Evolutionary conservation across 768 basidiomycete genomes (phyloP), one percentile per base, ranked within the genome.

Genomic region (Boletus tomentosulus): DNA sequence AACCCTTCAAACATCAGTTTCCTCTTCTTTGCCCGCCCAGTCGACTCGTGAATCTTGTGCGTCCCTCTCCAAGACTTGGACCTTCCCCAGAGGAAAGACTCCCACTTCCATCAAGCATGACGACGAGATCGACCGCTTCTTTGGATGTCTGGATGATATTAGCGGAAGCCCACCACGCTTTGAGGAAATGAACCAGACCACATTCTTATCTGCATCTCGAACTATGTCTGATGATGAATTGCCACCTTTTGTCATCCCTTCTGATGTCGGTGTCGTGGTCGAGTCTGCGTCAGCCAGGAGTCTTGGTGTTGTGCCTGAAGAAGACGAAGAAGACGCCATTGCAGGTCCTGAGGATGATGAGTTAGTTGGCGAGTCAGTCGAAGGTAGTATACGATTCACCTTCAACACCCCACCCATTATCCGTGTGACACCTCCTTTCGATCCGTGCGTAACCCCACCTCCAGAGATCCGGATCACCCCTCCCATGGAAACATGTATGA

Each of bases 91-190:
- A 51, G 74, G 68, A 22, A 63, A 58, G 46, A 31, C 62, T 25
- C 35, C 61, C 62, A 62, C 37, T 19, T 48, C 50, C 27, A 56
- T 54, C 22, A 57, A 60, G 12, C 57, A 63, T 35, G 57, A 70
- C 2, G 76, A 81, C 19, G 79, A 84, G n/a, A 73, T 87, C 9
- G 89, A 92, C 65, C 78, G 76, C 33, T 92, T 92, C 77, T 92
- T 92, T 60, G 84, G 80, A 41, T 92, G 88, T 52, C 62, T 81
- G 57, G 79, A 78, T 44, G 79, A 81, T 46, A 71, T 82, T 37
- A 78, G 80, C 58, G 76, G 78, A 39, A 74, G 79, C 0, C 82
- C 83, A 6, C 73, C 64, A 66, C 64, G 46, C 71, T 74, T 57
- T 62, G 56, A 66, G 44, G 85, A 86, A 66, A 78, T 74, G 65